A percentile compares a stretch with the other conserved stretches of the same genome.
These are phyloP conservation scores for Keqinozyma sinolaborantium DNA, from an alignment of 1,139 yeast species.

Conservation along the genomic window DNA sequence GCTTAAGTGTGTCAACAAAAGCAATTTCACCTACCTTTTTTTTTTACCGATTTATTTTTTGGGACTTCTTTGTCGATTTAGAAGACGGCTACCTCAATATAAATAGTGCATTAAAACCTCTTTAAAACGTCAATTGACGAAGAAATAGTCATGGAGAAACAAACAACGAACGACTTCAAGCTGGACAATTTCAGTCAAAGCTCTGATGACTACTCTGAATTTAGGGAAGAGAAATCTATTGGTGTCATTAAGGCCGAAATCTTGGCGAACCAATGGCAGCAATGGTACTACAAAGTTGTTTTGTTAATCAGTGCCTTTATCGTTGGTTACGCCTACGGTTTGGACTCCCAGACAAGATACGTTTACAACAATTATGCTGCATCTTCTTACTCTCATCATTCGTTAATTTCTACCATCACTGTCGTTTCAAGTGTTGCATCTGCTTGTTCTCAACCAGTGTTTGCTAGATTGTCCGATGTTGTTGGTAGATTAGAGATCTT, in stretches of 20 bases:
- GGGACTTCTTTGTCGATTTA: no score
- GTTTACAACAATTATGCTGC: constrained; percentile 45
- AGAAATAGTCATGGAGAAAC: no score
- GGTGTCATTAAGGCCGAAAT: constrained; percentile 36
- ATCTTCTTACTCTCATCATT: constrained; percentile 51
- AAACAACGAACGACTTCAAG: no score
- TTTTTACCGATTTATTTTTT: no score
- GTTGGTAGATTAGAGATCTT: constrained; percentile 65
- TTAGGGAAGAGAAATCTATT: constrained; percentile 16
- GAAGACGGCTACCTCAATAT: no score
- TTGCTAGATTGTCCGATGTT: constrained; percentile 65
- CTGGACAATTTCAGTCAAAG: no score
- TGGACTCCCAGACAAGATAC: constrained; percentile 16
- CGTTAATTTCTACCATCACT: constrained; percentile 60
- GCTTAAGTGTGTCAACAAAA: no score
- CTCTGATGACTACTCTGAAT: no score
- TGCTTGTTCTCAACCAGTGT: constrained; percentile 67
- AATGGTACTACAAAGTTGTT: constrained; percentile 14
- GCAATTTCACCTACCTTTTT: no score
- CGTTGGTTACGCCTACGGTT: constrained; percentile 27
- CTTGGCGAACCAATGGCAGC: constrained; percentile 26
- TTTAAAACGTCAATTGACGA: no score
- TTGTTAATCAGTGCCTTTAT: constrained; percentile 21
- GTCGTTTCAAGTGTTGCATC: constrained; percentile 61
- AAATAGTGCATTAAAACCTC: no score